phyloP scores from a whole-genome alignment of 208 protist species.

The Crithidia brevicula region DNA sequence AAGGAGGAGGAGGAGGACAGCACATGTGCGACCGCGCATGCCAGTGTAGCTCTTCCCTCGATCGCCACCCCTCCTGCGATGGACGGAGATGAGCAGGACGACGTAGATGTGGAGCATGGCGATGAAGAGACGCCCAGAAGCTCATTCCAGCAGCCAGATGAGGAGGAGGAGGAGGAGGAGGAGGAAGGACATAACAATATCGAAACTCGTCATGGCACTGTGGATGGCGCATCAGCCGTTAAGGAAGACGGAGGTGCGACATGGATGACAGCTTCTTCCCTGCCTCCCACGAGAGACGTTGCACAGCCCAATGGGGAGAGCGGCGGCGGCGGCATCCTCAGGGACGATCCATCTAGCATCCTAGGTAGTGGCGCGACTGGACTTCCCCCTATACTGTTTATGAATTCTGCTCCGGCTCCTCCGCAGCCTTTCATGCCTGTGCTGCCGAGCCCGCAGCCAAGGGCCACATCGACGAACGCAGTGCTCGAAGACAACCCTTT shows the following conservation, averaged over 20 bases:
- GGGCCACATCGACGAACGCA: not conserved
- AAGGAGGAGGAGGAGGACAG: not conserved
- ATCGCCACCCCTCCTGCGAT: too few relatives aligned
- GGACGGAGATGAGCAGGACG: too few relatives aligned
- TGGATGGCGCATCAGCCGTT: too few relatives aligned
- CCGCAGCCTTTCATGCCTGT: too few relatives aligned
- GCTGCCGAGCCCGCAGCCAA: too few relatives aligned
- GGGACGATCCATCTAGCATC: not conserved
- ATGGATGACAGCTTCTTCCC: too few relatives aligned
- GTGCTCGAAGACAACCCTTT: slow-evolving; percentile 41
- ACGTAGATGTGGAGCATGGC: not conserved
- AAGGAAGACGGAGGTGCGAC: too few relatives aligned
- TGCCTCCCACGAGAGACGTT: not conserved
- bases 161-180: not conserved
- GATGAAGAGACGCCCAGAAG: too few relatives aligned
- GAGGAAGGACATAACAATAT: too few relatives aligned
- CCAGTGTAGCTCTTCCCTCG: too few relatives aligned
- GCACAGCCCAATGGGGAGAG: not conserved
- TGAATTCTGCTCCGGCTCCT: not conserved
- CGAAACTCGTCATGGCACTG: too few relatives aligned
- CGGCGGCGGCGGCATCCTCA: not conserved
- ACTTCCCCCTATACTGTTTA: not conserved
- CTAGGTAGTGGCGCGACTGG: not conserved
- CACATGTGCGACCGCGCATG: not conserved
- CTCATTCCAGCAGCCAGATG: not conserved